These are phyloP conservation scores for Blastocystis sp. DNA, from an alignment of 352 stramenopile species.

Conservation along the genomic window DNA sequence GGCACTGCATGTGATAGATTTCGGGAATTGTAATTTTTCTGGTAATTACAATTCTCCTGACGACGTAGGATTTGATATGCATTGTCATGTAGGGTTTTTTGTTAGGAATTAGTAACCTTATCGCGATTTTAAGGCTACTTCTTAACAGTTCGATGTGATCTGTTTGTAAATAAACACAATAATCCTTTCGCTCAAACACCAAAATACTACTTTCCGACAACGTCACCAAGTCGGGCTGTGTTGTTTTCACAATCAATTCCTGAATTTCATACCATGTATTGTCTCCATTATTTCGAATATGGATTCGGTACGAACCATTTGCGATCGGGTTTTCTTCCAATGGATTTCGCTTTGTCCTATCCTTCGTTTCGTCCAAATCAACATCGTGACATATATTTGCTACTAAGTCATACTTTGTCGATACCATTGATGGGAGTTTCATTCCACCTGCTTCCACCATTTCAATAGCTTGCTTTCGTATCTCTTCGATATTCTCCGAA, in stretches of 20 bases:
- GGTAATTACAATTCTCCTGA: neutral
- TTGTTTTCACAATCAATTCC: conserved; percentile 91
- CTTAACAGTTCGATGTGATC: neutral
- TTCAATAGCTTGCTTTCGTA: neutral
- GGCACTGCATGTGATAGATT: conserved; percentile 20
- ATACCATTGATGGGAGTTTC: conserved; percentile 10
- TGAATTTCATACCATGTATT: conserved; percentile 97
- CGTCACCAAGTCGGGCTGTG: conserved; percentile 92
- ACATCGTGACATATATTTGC: conserved; percentile 91
- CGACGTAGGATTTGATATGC: neutral
- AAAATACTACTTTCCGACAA: conserved; percentile 87
- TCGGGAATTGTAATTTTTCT: conserved; percentile 41
- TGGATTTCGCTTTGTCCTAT: neutral
- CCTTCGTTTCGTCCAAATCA: neutral
- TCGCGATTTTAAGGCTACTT: neutral
- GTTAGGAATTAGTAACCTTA: conserved; percentile 15
- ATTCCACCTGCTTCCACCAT: conserved; percentile 46
- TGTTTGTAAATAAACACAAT: neutral
- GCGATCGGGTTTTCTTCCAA: conserved; percentile 6
- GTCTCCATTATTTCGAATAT: conserved; percentile 87
- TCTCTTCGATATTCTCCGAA: neutral
- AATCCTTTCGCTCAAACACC: conserved; percentile 69
- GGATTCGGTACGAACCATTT: conserved; percentile 84
- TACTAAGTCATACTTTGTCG: conserved; percentile 90
- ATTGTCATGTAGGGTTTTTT: neutral